Evolutionary conservation across 306 rosid species (phyloP).

Genomic region (Dalbergia cochinchinensis): DNA sequence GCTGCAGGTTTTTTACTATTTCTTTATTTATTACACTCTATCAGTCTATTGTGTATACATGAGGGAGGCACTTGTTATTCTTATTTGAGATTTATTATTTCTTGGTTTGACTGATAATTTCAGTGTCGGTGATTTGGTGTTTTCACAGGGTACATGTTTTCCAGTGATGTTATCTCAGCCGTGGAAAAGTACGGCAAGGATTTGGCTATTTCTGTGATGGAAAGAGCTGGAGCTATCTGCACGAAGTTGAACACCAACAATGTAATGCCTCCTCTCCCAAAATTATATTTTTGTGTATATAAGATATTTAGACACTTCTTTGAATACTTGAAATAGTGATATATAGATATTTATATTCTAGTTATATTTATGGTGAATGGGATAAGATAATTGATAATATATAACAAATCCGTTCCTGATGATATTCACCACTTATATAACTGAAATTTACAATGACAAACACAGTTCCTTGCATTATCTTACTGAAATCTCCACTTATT

Average conservation of each 20-base stretch:
- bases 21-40: background rate
- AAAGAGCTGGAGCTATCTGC: constrained; percentile 66
- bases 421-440: too few species aligned
- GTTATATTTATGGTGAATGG: too few species aligned
- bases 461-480: too few species aligned
- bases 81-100: background rate
- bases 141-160: constrained; percentile 61
- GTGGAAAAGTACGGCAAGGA: constrained; percentile 63
- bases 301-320: too few species aligned
- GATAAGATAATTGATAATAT: too few species aligned
- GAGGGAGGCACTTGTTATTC: too few species aligned
- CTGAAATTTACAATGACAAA: too few species aligned
- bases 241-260: constrained; percentile 36
- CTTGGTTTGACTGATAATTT: background rate
- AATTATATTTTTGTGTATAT: too few species aligned
- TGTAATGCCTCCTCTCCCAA: constrained; percentile 40
- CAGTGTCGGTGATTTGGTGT: background rate
- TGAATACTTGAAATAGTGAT: too few species aligned
- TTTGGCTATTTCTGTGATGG: constrained; percentile 68
- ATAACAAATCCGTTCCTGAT: too few species aligned
- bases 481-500: too few species aligned
- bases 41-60: background rate
- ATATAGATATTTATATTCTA: too few species aligned
- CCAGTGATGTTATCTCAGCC: constrained; percentile 50
- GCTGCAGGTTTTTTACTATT: constrained; percentile 53